Conservation (phyloP, 2,329 filamentous ascomycete genomes). For the Bisporella sp. region DNA sequence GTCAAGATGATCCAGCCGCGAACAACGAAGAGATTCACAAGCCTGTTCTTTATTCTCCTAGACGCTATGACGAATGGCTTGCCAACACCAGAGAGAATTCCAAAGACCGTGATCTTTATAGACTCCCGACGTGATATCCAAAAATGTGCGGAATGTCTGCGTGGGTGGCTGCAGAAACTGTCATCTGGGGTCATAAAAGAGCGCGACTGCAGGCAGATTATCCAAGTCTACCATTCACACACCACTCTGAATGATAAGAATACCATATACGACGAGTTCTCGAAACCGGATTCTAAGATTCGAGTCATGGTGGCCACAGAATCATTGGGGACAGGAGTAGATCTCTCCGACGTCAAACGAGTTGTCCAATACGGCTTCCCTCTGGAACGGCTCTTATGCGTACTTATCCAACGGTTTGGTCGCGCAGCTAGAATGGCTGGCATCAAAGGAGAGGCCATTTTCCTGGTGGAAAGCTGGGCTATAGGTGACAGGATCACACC, state of each 20-base stretch:
- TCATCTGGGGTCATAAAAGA: not conserved
- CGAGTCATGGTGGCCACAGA: not conserved
- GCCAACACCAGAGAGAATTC: not conserved
- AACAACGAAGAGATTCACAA: not conserved
- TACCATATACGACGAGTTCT: not conserved
- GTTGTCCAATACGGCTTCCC: not conserved
- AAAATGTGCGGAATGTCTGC: not conserved
- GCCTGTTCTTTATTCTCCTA: not conserved
- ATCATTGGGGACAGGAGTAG: not conserved
- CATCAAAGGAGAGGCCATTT: not conserved
- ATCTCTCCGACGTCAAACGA: not conserved
- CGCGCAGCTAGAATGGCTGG: not conserved
- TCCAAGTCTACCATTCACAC: not conserved
- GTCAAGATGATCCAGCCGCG: constrained; percentile 3
- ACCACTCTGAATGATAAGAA: not conserved
- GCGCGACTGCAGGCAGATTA: not conserved
- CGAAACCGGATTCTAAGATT: not conserved
- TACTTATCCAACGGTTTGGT: not conserved
- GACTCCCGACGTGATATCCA: not conserved
- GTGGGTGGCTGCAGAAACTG: not conserved
- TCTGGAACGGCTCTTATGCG: not conserved
- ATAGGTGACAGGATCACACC: not conserved
- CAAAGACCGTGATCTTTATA: not conserved
- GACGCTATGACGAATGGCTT: not conserved
- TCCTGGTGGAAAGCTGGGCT: not conserved